phyloP scores from a whole-genome alignment of 2,329 filamentous ascomycete genomes.

The Fusarium sacchari region DNA sequence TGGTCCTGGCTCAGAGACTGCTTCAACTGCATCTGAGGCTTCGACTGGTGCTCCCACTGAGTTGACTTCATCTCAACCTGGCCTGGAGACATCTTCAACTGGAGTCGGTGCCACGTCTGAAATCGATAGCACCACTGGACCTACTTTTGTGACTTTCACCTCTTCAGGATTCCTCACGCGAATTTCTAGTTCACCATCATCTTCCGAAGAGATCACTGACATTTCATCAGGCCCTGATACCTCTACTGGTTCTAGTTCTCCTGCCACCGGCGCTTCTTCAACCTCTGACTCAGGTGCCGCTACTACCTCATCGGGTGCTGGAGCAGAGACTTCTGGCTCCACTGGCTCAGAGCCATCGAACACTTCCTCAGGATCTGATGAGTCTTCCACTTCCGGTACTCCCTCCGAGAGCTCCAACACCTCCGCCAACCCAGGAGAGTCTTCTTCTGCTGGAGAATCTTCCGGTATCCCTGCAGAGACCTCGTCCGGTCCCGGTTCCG shows the following conservation, averaged over 20 bases:
- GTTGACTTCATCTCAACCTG: background rate
- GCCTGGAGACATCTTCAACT: background rate
- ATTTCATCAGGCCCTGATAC: background rate
- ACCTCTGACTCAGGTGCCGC: background rate
- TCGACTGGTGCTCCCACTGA: background rate
- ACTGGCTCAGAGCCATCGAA: background rate
- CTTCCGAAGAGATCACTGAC: background rate
- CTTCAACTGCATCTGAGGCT: background rate
- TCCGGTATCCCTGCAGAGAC: background rate
- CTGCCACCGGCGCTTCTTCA: background rate
- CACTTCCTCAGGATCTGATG: background rate
- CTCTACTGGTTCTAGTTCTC: background rate
- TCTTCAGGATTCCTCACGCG: background rate
- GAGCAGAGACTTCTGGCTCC: background rate
- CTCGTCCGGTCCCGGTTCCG: background rate
- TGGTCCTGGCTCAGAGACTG: too few relatives aligned
- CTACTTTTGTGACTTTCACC: background rate
- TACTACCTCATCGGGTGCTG: background rate
- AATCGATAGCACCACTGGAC: background rate
- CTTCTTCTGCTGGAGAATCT: background rate
- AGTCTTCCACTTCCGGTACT: background rate
- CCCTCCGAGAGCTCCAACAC: background rate
- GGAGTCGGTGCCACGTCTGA: background rate
- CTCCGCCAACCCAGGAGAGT: background rate
- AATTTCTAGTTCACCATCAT: background rate